Conservation (phyloP, 106 monocot species). For the Platanthera zijinensis region DNA sequence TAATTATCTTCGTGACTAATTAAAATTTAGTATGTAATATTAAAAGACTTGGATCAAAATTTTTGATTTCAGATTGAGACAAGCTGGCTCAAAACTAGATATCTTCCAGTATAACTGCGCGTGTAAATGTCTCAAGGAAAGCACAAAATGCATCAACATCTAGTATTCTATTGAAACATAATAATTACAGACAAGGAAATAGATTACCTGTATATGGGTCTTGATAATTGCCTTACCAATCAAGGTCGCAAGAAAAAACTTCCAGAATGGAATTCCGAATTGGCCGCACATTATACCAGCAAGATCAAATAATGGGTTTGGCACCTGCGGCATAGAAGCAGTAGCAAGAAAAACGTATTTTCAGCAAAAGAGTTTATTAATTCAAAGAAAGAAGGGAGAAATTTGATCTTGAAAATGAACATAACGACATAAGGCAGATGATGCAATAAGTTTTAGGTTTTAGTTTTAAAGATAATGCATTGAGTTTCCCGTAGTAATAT, state of each 20-base stretch:
- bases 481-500: neutral
- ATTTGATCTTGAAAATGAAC: neutral
- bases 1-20: too few species aligned
- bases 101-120: neutral
- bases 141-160: neutral
- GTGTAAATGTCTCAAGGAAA: neutral
- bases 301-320: constrained; percentile 89
- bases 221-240: constrained; percentile 82
- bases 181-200: neutral
- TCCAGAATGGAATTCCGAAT: constrained; percentile 82
- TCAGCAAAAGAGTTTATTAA: neutral
- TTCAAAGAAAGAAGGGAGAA: neutral
- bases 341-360: neutral
- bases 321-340: constrained; percentile 34
- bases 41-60: too few species aligned
- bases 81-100: too few species aligned
- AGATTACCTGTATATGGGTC: constrained; percentile 67
- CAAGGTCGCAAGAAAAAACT: constrained; percentile 80
- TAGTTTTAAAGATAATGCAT: too few species aligned
- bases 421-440: neutral
- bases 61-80: too few species aligned
- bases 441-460: too few species aligned
- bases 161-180: neutral
- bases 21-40: too few species aligned
- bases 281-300: constrained; percentile 93